phyloP scores from a whole-genome alignment of 352 stramenopile genomes.

The Peronospora destructor region DNA sequence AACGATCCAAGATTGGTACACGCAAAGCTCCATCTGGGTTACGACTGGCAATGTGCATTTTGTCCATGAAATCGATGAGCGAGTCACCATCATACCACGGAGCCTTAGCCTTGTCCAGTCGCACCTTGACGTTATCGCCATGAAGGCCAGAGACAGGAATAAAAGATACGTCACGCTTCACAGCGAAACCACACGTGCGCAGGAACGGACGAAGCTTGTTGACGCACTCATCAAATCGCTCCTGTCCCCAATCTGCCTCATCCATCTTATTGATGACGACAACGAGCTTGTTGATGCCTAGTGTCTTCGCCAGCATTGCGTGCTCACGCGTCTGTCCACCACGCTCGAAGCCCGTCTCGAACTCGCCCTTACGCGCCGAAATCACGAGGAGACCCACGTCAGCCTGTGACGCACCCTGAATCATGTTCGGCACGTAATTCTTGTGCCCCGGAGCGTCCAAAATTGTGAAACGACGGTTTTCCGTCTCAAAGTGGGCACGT shows the following conservation, averaged over 20 bases:
- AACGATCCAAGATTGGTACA: constrained; percentile 96
- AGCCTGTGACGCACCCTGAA: constrained; percentile 93
- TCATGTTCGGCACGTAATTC: constrained; percentile 99
- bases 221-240: constrained; percentile 88
- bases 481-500: constrained; percentile 95
- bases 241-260: constrained; percentile 93
- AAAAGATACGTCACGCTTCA: constrained; percentile 97
- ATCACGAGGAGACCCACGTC: constrained; percentile 97
- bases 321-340: constrained; percentile 98
- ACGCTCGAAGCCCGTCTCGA: constrained; percentile 98
- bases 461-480: constrained; percentile 95
- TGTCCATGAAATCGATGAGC: constrained; percentile 92
- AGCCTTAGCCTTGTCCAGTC: constrained; percentile 51
- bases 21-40: constrained; percentile 88
- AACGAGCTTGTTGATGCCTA: constrained; percentile 97
- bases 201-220: constrained; percentile 94
- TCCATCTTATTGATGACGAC: constrained; percentile 99
- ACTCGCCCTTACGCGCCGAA: constrained; percentile 94
- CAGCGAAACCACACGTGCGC: constrained; percentile 92
- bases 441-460: constrained; percentile 98
- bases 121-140: constrained; percentile 95
- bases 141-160: constrained; percentile 95
- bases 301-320: constrained; percentile 97
- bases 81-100: constrained; percentile 93
- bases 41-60: constrained; percentile 86